Evolutionary conservation across 495 filamentous ascomycete species (phyloP), one percentile per base, ranked within the genome.

Genomic region (Aspergillus biplanus): DNA sequence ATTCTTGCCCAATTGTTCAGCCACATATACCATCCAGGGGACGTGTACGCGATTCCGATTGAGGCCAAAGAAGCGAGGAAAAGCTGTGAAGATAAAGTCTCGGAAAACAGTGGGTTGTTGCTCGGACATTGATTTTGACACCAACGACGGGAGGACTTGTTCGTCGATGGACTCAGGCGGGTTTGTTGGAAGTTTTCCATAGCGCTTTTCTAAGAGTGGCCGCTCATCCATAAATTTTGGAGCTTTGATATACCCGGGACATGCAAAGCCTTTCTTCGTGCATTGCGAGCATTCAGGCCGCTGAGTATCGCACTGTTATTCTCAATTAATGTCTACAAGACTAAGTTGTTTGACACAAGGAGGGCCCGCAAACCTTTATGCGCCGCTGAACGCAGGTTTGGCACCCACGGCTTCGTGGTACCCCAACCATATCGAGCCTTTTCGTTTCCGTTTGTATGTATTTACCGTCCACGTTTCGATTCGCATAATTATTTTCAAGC

Each of bases 361-460:
- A 21, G 27, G 33, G 44, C 21, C 21, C 21, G 21, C 63, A 13
- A 58, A 71, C 69, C 61, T 67, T 71, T 37, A 77, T 69, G n/a
- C 71, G 69, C 18, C 73, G 67, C 15, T 71, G 55, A 31, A 75
- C 67, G 63, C 73, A 77, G n/a, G 66, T 72, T 48, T 67, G 69
- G 66, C 76, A 80, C 59, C 78, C 76, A 66, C 67, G 72, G 63
- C 76, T 79, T 39, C 77, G 70, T 9, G 78, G 76, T 31, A 77
- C 75, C 42, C 76, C 77, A 39, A 80, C 78, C 77, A 78, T 78
- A 42, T 56, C 56, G 60, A 27, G 39, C 4, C n/a, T 9, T 44
- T 9, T 11, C 6, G 21, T 9, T 7, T 44, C 39, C 11, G 39
- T 44, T 44, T 12, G 6, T 7, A 11, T 31, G 6, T 50, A 1